Evolutionary conservation across 1,284 basidiomycete species (phyloP), one percentile per base, ranked within the genome.

Genomic region (Pyrrhoderma lamaoense): DNA sequence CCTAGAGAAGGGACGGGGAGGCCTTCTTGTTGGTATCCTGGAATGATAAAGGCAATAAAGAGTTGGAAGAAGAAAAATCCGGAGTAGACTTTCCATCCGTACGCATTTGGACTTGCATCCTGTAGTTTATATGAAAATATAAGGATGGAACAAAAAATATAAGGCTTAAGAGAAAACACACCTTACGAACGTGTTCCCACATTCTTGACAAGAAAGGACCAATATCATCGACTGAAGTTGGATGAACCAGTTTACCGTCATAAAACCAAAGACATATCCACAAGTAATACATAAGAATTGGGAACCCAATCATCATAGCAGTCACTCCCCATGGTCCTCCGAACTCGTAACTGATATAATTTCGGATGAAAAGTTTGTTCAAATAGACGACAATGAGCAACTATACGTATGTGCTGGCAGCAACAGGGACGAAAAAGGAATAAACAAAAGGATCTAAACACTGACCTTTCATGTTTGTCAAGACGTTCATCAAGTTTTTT

Each of bases 231-330:
- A 82, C 53, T 9, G 88, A 86, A 27, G 70, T 71, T 0, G 93
- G 93, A 59, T 79, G 70, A n/a, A 89, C 82, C 39, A 96, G 73
- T 60, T 79, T 75, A 49, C 95, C 95, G 59, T 97, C 87, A 66
- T 98, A 94, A 69, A 93, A 96, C 81, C 89, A 93, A 37, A 98
- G 77, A 64, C 96, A 99, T 59, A 93, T 92, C 91, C 93, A 98
- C 59, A 99, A 81, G 72, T 99, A 99, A 70, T 98, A 98, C 94
- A 93, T 92, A 57, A 91, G 75, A 36, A 84, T 67, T 0, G 95
- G 95, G 68, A 99, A 99, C 48, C 89, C 83, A 25, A 85, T 76
- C 89, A 99, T 99, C 75, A 99, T 98, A 25, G 87, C 88, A 8
- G 83, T 70, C 39, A 94, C 92, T 44, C 96, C 95, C 69, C 77